phyloP scores from a whole-genome alignment of 768 basidiomycete species.

The Leccinum aurantiacum region DNA sequence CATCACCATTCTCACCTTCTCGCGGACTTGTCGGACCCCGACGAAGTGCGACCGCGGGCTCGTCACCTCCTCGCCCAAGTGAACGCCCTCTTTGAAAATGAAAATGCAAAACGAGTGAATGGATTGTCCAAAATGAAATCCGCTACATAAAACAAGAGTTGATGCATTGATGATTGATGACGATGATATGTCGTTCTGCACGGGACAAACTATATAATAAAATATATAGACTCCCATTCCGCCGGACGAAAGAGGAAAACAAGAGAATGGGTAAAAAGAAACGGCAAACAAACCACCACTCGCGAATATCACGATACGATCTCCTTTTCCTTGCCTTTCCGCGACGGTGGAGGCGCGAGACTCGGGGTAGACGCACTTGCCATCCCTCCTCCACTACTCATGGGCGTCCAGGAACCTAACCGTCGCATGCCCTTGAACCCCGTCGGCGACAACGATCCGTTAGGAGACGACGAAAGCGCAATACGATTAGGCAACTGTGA shows the following conservation, averaged over 20 bases:
- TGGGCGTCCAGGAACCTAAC: conserved; percentile 39
- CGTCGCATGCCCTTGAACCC: conserved; percentile 35
- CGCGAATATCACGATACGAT: conserved; percentile 13
- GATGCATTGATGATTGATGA: conserved; percentile 12
- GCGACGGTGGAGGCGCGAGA: conserved; percentile 36
- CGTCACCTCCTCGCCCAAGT: not conserved
- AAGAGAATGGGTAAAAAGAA: not conserved
- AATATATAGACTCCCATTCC: conserved; percentile 2
- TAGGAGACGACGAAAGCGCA: conserved; percentile 4
- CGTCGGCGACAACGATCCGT: conserved; percentile 21
- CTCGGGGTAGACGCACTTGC: conserved; percentile 42
- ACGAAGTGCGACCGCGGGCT: not conserved
- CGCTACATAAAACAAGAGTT: conserved; percentile 15
- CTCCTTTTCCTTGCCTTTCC: conserved; percentile 51
- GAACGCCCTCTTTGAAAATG: not conserved
- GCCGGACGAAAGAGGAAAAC: not conserved
- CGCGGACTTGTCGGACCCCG: conserved; percentile 13
- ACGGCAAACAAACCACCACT: not conserved
- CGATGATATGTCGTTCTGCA: not conserved
- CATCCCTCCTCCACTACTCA: conserved; percentile 25
- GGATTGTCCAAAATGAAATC: conserved; percentile 15
- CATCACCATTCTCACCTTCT: not conserved
- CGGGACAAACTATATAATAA: not conserved
- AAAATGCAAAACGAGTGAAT: conserved; percentile 17
- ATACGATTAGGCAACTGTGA: conserved; percentile 24